Conservation (phyloP, 345 rosid genomes). For the Triadica sebifera region DNA sequence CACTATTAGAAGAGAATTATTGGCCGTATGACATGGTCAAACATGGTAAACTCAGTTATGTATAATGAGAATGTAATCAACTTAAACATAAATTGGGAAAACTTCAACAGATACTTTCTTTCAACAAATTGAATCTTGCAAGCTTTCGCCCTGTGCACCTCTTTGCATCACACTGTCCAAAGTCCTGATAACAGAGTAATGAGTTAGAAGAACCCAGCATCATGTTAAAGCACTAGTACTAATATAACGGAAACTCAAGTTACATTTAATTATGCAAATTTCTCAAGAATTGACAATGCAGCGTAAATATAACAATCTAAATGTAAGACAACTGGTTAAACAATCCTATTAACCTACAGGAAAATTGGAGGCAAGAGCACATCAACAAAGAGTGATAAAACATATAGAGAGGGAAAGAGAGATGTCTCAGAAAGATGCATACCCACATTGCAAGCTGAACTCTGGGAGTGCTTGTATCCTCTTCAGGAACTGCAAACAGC, state of each 20-base stretch:
- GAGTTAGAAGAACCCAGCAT: slow-evolving; percentile 2
- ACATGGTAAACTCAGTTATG: background rate
- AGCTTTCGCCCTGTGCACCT: slow-evolving; percentile 97
- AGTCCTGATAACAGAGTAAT: slow-evolving; percentile 54
- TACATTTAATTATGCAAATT: background rate
- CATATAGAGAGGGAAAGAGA: background rate
- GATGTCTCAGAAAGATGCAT: slow-evolving; percentile 23
- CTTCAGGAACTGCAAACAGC: slow-evolving; percentile 50
- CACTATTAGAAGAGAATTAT: too few relatives aligned
- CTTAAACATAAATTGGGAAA: background rate
- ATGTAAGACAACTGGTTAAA: background rate
- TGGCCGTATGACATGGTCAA: background rate
- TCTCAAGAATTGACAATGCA: background rate
- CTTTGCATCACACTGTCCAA: slow-evolving; percentile 95
- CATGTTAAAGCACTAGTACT: background rate
- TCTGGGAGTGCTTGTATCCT: slow-evolving; percentile 45
- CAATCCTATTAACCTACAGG: background rate
- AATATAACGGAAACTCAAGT: background rate
- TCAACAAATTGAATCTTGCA: slow-evolving; percentile 78
- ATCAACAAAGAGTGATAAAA: background rate
- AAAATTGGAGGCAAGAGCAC: background rate
- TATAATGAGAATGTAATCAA: background rate
- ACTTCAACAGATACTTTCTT: slow-evolving; percentile 62
- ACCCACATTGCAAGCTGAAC: slow-evolving; percentile 98
- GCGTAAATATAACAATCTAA: background rate